Evolutionary conservation across 805 yeast species (phyloP), one percentile per base, ranked within the genome.

Genomic region (Suhomyces canberraensis): DNA sequence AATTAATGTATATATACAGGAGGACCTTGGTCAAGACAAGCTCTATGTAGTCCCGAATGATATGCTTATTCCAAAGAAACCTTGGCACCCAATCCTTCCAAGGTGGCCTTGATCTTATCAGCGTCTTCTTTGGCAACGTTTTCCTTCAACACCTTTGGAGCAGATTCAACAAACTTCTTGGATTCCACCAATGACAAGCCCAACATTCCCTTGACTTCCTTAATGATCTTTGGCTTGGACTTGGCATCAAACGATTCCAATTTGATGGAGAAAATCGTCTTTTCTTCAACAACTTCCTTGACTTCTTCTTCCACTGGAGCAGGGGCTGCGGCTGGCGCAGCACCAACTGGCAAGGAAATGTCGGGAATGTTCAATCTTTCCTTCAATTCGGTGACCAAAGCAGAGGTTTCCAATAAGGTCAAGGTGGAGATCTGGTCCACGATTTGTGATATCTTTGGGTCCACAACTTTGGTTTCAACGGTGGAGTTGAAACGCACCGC

Each of bases 81-180:
- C 77, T 93, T 93, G 48, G 95, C 98, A 64, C 98, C 98, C 54
- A 91, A 76, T 36, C 79, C 93, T 72, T 93, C 98, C 59, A 93
- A 76, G 45, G 95, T 80, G 43, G 85, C 74, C 75, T 93, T 91
- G 61, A 93, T 84, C 77, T 90, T 89, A 56, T 91, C 97, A 49
- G 98, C 98, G 55, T 93, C 99, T 60, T 87, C 99, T 76, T 93
- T 93, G 45, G 95, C 83, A 44, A 93, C 89, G 54, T 89, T 88
- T 54, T 93, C 99, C 73, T 93, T 93, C 64, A 93, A 74, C 31
- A 85, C 73, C 76, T 93, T 93, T 52, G 99, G 99, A 44, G 99
- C 98, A 54, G 88, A 69, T 73, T 93, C 99, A 40, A 93, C 99
- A 50, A 93, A 86, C 72, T 93, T 93, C 81, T 93, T 93, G 45